Percentiles rank a stretch among this genome's conserved stretches.
These are phyloP conservation scores for Pestalotiopsis sp. DNA, from an alignment of 2,329 filamentous ascomycete species.

Conservation along the genomic window DNA sequence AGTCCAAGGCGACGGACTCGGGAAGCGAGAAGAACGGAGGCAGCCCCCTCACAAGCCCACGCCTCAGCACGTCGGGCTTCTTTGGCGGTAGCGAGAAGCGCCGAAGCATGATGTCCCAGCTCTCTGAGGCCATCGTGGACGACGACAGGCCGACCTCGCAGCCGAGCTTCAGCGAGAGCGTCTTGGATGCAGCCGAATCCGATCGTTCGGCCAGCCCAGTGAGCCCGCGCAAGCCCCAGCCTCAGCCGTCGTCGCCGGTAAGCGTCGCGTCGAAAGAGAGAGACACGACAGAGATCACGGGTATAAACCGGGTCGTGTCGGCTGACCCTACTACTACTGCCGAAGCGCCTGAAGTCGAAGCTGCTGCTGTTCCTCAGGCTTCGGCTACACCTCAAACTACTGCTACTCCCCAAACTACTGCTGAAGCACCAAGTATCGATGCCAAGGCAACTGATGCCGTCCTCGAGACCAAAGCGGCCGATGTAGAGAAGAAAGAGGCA, in stretches of 20 bases:
- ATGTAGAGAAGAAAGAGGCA: background rate
- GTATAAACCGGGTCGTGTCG: conserved; percentile 15
- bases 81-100: conserved; percentile 40
- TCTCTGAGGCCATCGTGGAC: conserved; percentile 24
- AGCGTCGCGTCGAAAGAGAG: conserved; percentile 17
- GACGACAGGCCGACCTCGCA: conserved; percentile 38
- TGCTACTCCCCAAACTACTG: background rate
- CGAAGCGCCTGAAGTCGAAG: background rate
- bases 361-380: background rate
- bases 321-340: background rate
- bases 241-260: background rate
- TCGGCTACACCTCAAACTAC: background rate
- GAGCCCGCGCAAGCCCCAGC: conserved; percentile 24
- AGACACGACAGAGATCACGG: background rate
- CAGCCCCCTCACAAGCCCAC: conserved; percentile 35
- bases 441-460: background rate
- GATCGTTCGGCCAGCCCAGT: conserved; percentile 25
- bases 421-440: background rate
- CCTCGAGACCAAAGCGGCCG: background rate
- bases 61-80: conserved; percentile 39
- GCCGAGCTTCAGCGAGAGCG: conserved; percentile 47
- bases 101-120: conserved; percentile 20
- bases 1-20: conserved; percentile 32
- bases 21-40: conserved; percentile 32
- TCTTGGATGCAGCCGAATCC: conserved; percentile 41